A percentile compares a stretch with the other conserved stretches of the same genome.
These are phyloP conservation scores for Micractinium conductrix DNA, from an alignment of 139 green algal genomes.

Conservation along the genomic window DNA sequence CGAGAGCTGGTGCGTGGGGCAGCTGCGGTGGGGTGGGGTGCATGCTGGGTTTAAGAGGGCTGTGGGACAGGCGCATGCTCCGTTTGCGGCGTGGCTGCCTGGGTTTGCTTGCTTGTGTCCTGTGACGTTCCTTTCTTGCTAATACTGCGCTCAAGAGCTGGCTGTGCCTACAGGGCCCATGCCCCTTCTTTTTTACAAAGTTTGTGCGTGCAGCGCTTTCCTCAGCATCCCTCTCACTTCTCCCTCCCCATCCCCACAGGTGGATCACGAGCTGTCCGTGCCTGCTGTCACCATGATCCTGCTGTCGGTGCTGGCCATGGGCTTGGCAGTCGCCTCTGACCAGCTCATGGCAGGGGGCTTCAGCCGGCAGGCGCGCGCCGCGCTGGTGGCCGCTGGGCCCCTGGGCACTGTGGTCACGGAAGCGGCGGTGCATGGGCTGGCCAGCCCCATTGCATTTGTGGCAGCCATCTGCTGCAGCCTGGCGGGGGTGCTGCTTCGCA, in stretches of 20 bases:
- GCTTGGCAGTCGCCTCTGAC: not conserved
- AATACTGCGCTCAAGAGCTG: too few relatives aligned
- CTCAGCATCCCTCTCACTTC: too few relatives aligned
- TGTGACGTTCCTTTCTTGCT: too few relatives aligned
- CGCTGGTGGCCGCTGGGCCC: constrained; percentile 16
- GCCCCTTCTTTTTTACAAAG: too few relatives aligned
- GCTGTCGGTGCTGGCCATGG: constrained; percentile 20
- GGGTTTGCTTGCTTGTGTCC: not conserved
- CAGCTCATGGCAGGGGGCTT: constrained; percentile 19
- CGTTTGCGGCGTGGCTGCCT: not conserved
- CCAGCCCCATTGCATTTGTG: constrained; percentile 23
- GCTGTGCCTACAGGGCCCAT: too few relatives aligned
- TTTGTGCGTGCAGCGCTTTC: too few relatives aligned
- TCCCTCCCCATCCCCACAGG: not conserved
- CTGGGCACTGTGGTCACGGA: constrained; percentile 32
- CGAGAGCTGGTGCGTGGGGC: constrained; percentile 47
- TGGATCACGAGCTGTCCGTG: constrained; percentile 46
- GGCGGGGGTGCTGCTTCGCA: constrained; percentile 23
- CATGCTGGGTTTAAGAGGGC: too few relatives aligned
- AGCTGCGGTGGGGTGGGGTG: too few relatives aligned
- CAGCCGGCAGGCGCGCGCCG: not conserved
- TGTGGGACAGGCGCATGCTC: too few relatives aligned
- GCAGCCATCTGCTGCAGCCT: constrained; percentile 9
- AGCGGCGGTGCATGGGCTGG: constrained; percentile 14
- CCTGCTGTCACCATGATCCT: constrained; percentile 42